phyloP scores from a whole-genome alignment of 441 rosid genomes.

The Gossypium laxum region DNA sequence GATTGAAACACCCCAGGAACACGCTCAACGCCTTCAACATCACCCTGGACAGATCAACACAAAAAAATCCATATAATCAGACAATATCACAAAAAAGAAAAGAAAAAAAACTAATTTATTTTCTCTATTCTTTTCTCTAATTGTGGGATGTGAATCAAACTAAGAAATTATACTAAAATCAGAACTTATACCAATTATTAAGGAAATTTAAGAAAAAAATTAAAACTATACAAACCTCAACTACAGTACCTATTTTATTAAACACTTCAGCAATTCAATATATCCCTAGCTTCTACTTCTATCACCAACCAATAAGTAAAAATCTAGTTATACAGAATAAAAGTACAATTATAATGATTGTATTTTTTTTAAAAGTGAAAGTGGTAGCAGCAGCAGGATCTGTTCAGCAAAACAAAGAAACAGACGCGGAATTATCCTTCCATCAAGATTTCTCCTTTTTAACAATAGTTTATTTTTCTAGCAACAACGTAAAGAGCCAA shows the following conservation, averaged over 20 bases:
- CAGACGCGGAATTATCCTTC: not conserved
- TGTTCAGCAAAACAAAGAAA: not conserved
- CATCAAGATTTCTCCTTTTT: not conserved
- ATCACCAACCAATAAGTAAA: not conserved
- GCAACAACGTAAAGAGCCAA: not conserved
- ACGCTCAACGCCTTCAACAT: slow-evolving; percentile 24
- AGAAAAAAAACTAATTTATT: slow-evolving; percentile 1
- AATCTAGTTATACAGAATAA: not conserved
- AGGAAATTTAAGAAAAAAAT: not conserved
- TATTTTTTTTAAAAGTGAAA: not conserved
- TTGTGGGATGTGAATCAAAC: not conserved
- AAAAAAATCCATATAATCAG: slow-evolving; percentile 13
- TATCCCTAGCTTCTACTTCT: not conserved
- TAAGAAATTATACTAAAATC: not conserved
- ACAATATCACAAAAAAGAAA: not conserved
- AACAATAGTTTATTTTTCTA: not conserved
- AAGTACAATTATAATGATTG: not conserved
- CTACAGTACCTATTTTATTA: not conserved
- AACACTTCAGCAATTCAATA: not conserved
- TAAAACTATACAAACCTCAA: not conserved
- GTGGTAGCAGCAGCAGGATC: not conserved
- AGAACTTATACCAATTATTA: not conserved
- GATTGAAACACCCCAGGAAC: slow-evolving; percentile 24
- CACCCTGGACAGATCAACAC: slow-evolving; percentile 34
- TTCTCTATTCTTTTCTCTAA: not conserved